Percentiles rank a stretch among this genome's conserved stretches.
These are phyloP conservation scores for Paramecium caudatum DNA, from an alignment of 73 alveolate species.

Conservation along the genomic window DNA sequence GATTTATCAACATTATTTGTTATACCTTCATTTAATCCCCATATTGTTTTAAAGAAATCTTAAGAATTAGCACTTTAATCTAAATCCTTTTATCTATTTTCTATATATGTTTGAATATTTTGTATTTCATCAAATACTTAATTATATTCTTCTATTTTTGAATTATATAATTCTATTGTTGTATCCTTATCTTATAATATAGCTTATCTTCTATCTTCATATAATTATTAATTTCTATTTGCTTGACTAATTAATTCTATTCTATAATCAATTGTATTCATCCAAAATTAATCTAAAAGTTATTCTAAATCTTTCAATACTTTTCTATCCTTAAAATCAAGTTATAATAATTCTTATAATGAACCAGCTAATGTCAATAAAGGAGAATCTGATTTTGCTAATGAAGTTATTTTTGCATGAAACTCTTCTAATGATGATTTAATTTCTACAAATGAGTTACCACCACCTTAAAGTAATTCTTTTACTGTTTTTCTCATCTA, in stretches of 20 bases:
- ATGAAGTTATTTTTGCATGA: conserved; percentile 35
- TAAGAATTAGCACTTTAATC: conserved; percentile 14
- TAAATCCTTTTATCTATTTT: conserved; percentile 49
- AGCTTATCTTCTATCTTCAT: conserved; percentile 57
- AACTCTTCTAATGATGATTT: conserved; percentile 29
- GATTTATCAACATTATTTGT: conserved; percentile 13
- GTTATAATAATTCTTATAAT: neutral
- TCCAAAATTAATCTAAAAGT: conserved; percentile 60
- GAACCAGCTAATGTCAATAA: conserved; percentile 39
- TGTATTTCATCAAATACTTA: conserved; percentile 3
- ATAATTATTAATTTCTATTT: conserved; percentile 39
- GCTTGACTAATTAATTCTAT: conserved; percentile 22
- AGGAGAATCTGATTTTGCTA: conserved; percentile 61
- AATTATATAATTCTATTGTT: conserved; percentile 48
- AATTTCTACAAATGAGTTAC: conserved; percentile 60
- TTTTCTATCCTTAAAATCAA: conserved; percentile 58
- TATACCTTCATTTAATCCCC: conserved; percentile 64
- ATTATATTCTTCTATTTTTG: conserved; percentile 62
- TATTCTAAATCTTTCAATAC: conserved; percentile 28
- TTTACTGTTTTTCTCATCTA: conserved; percentile 57
- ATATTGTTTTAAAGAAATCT: conserved; percentile 29
- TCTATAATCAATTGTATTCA: conserved; percentile 59
- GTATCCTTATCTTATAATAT: conserved; percentile 40
- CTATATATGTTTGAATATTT: conserved; percentile 24
- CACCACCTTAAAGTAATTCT: conserved; percentile 21